Conservation (phyloP, 352 stramenopile genomes). For the Thraustochytrium sp. region DNA sequence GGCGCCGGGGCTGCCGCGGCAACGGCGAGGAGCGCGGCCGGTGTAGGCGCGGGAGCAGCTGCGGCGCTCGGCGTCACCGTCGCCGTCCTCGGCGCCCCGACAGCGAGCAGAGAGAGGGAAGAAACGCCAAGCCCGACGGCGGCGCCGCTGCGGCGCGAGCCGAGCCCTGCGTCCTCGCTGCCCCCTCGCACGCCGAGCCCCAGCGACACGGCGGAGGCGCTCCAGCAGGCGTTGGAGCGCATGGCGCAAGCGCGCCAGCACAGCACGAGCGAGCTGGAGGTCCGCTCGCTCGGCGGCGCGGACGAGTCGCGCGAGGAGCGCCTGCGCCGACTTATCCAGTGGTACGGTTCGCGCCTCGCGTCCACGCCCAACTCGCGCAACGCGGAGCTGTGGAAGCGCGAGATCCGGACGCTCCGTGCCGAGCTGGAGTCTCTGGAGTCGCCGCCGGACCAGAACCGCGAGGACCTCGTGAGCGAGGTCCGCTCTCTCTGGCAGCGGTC, state of each 20-base stretch:
- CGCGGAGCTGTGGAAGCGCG: constrained; percentile 6
- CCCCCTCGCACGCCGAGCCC: neutral
- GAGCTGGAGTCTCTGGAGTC: neutral
- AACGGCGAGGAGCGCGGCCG: neutral
- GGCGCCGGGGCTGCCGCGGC: too few relatives aligned
- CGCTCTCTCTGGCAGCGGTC: neutral
- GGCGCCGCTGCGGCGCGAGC: neutral
- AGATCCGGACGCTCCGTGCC: neutral
- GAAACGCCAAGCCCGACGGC: neutral
- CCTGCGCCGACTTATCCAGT: neutral
- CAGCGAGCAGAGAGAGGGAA: too few relatives aligned
- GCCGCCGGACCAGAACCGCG: neutral
- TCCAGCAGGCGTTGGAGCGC: too few relatives aligned
- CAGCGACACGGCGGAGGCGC: neutral
- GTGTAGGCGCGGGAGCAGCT: too few relatives aligned
- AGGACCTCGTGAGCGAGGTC: neutral
- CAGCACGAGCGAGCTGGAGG: neutral
- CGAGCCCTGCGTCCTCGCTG: neutral
- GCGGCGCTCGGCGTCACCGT: too few relatives aligned
- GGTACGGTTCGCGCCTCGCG: neutral
- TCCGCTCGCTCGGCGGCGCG: neutral
- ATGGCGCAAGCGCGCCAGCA: too few relatives aligned
- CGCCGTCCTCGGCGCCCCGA: too few relatives aligned
- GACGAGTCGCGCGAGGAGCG: neutral
- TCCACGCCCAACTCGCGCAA: neutral